A percentile compares a stretch with the other conserved stretches of the same genome.
Evolutionary conservation across 805 yeast species (phyloP).

Genomic region (Myxozyma vanderwaltii): DNA sequence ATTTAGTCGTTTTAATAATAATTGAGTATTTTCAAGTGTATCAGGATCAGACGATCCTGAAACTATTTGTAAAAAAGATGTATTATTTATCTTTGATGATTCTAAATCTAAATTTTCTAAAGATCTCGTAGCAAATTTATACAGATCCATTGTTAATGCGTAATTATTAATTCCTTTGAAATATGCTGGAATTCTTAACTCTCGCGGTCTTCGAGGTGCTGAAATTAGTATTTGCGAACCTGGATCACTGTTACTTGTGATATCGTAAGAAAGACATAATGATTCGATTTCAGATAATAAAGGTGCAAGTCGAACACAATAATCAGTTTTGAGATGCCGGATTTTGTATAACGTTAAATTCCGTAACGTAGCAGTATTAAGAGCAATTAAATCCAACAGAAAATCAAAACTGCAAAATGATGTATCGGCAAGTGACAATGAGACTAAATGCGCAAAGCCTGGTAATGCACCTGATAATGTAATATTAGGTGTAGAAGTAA

Average conservation of each 20-base stretch:
- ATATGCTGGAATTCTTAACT: background rate
- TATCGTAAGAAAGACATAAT: background rate
- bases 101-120: background rate
- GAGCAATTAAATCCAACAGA: background rate
- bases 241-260: background rate
- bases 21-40: background rate
- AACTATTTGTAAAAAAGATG: background rate
- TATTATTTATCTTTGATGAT: background rate
- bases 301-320: background rate
- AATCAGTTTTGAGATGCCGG: background rate
- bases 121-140: background rate
- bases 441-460: background rate
- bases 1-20: background rate
- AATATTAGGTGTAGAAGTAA: background rate
- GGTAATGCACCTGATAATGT: background rate
- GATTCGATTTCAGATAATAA: background rate
- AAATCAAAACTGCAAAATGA: constrained; percentile 2
- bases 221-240: background rate
- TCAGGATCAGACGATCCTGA: background rate
- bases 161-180: background rate
- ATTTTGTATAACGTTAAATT: background rate
- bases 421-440: background rate
- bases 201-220: background rate
- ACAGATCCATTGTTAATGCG: background rate
- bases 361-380: background rate